A percentile compares a stretch with the other conserved stretches of the same genome.
These are phyloP conservation scores for Rhodotorula graminis DNA, from an alignment of 768 basidiomycete genomes.

Conservation along the genomic window DNA sequence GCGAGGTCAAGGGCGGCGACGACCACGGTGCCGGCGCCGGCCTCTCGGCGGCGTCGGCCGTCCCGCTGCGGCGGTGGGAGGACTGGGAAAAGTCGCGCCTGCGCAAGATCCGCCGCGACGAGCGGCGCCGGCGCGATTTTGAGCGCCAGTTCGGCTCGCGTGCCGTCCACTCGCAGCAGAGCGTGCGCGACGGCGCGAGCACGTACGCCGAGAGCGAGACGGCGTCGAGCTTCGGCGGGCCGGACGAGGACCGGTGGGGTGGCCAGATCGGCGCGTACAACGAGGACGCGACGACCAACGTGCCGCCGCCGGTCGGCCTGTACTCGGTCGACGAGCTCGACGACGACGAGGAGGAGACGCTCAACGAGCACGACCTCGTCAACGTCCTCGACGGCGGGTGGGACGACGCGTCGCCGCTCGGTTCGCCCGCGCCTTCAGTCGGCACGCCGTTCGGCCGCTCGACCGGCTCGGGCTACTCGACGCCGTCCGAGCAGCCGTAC, in stretches of 20 bases:
- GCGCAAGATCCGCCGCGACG: constrained; percentile 82
- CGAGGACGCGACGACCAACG: constrained; percentile 23
- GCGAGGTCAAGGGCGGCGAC: constrained; percentile 67
- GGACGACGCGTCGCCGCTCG: constrained; percentile 21
- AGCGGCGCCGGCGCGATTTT: constrained; percentile 71
- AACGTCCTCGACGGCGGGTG: constrained; percentile 35
- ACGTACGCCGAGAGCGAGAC: constrained; percentile 49
- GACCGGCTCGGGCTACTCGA: constrained; percentile 28
- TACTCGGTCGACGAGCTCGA: constrained; percentile 30
- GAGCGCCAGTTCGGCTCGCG: constrained; percentile 56
- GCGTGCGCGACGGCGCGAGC: constrained; percentile 52
- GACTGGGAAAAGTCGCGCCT: constrained; percentile 97
- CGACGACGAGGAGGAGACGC: constrained; percentile 29
- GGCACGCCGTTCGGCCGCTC: neutral
- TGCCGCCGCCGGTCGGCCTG: constrained; percentile 28
- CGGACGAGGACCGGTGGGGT: constrained; percentile 92
- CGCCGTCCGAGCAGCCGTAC: constrained; percentile 20
- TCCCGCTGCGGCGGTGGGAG: constrained; percentile 98
- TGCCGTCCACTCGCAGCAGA: constrained; percentile 40
- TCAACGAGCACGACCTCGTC: constrained; percentile 33
- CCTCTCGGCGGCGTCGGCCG: constrained; percentile 56
- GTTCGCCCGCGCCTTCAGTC: neutral
- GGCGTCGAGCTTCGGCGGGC: constrained; percentile 53
- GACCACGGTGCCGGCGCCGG: constrained; percentile 67
- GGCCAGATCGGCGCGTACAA: constrained; percentile 59